phyloP scores from a whole-genome alignment of 2,329 filamentous ascomycete genomes.

The Periglandula ipomoeae region DNA sequence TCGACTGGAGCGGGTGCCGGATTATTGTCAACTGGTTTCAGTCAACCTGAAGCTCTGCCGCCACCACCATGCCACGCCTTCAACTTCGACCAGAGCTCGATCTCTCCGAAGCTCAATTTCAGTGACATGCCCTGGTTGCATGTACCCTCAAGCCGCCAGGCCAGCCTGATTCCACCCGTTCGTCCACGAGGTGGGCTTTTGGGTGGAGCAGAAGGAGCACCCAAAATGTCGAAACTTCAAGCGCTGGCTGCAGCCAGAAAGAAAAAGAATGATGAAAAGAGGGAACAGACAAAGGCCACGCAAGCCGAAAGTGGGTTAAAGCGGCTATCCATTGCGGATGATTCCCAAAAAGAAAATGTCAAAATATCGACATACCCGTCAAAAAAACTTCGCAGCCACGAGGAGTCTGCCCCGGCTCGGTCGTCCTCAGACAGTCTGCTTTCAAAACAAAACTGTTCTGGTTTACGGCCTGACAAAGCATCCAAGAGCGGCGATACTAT shows the following conservation, averaged over 20 bases:
- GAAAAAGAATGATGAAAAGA: constrained; percentile 65
- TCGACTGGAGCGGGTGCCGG: constrained; percentile 24
- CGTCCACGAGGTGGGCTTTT: constrained; percentile 58
- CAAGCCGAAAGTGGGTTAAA: constrained; percentile 20
- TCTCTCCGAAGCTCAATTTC: constrained; percentile 44
- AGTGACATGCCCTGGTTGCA: constrained; percentile 78
- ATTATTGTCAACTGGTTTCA: constrained; percentile 10
- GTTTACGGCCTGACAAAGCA: not conserved
- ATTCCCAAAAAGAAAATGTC: constrained; percentile 20
- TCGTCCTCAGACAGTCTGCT: not conserved
- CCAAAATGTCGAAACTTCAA: constrained; percentile 82
- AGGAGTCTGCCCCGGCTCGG: not conserved
- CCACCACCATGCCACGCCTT: not conserved
- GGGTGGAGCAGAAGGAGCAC: constrained; percentile 59
- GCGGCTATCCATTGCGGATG: constrained; percentile 22
- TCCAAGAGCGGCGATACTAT: no score
- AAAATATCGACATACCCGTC: constrained; percentile 9
- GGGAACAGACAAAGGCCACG: constrained; percentile 18
- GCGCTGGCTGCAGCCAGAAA: constrained; percentile 79
- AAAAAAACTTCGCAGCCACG: constrained; percentile 15
- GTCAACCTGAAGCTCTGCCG: constrained; percentile 1
- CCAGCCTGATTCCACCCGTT: constrained; percentile 51
- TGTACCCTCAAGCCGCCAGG: constrained; percentile 55
- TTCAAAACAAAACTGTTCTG: not conserved
- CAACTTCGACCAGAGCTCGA: not conserved